Evolutionary conservation across 2,329 filamentous ascomycete genomes (phyloP).

Genomic region (Hypomyces rosellus): DNA sequence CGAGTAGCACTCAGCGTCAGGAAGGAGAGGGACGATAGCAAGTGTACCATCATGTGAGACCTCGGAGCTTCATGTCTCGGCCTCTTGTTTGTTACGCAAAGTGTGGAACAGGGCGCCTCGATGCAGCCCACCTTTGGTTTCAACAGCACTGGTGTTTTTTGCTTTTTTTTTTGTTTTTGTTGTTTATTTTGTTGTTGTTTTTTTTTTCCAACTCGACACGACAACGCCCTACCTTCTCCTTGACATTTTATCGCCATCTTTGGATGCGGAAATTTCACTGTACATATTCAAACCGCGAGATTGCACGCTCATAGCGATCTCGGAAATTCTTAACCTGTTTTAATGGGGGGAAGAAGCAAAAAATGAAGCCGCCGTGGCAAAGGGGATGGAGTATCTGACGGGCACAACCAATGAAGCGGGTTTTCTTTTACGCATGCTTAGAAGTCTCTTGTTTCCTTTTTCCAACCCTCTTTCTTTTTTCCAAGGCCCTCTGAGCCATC

Average conservation of each 20-base stretch:
- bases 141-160: conserved; percentile 3
- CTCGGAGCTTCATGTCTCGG: background rate
- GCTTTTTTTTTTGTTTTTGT: conserved; percentile 11
- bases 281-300: conserved; percentile 12
- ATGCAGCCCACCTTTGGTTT: background rate
- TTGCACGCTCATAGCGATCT: conserved; percentile 3
- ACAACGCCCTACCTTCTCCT: background rate
- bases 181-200: conserved; percentile 9
- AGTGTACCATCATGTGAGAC: conserved; percentile 54
- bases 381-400: conserved; percentile 4
- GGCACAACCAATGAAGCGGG: conserved; percentile 5
- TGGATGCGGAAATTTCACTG: conserved; percentile 10
- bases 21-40: conserved; percentile 56
- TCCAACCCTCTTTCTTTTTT: background rate
- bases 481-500: conserved; percentile 3
- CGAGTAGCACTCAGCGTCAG: conserved; percentile 78
- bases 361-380: background rate
- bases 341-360: conserved; percentile 8
- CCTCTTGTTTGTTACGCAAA: background rate
- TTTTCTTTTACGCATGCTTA: conserved; percentile 5
- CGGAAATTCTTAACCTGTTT: conserved; percentile 8
- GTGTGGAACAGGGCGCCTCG: background rate
- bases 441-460: conserved; percentile 2
- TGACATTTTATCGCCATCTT: conserved; percentile 7
- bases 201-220: conserved; percentile 7